phyloP scores from a whole-genome alignment of 176 grass and related monocot species.

The Avena atlantica region DNA sequence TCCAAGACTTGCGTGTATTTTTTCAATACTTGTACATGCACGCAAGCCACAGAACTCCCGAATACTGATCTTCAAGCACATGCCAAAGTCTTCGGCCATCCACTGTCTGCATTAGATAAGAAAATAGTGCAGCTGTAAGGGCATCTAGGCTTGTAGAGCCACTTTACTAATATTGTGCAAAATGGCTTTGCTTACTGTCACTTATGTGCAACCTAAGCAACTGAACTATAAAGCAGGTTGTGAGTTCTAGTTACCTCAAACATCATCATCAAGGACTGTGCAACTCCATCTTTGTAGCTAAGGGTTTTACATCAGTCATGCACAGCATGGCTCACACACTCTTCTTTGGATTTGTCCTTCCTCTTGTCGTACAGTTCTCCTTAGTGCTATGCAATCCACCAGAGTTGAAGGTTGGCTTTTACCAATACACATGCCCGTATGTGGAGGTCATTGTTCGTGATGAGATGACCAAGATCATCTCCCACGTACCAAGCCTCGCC shows the following conservation, averaged over 20 bases:
- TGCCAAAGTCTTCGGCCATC: conserved; percentile 17
- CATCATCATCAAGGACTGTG: conserved; percentile 22
- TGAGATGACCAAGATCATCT: conserved; percentile 65
- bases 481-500: conserved; percentile 56
- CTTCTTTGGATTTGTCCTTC: conserved; percentile 47
- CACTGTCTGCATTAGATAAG: neutral
- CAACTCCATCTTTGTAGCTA: conserved; percentile 11
- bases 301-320: conserved; percentile 30
- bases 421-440: conserved; percentile 69
- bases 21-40: conserved; percentile 26
- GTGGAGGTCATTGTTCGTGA: conserved; percentile 65
- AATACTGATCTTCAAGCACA: conserved; percentile 37
- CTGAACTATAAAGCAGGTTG: conserved; percentile 57
- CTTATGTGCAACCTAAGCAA: conserved; percentile 57
- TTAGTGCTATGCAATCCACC: conserved; percentile 49
- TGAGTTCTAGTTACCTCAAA: conserved; percentile 41
- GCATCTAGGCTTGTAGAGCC: conserved; percentile 11
- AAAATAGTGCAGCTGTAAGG: conserved; percentile 33
- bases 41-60: conserved; percentile 3
- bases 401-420: conserved; percentile 68
- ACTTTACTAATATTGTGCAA: conserved; percentile 32
- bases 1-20: conserved; percentile 9
- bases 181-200: conserved; percentile 42
- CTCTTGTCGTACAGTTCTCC: conserved; percentile 48
- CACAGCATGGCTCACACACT: conserved; percentile 49